Base-by-base conservation (phyloP, 441 rosid species). In the Melastoma candidum region DNA sequence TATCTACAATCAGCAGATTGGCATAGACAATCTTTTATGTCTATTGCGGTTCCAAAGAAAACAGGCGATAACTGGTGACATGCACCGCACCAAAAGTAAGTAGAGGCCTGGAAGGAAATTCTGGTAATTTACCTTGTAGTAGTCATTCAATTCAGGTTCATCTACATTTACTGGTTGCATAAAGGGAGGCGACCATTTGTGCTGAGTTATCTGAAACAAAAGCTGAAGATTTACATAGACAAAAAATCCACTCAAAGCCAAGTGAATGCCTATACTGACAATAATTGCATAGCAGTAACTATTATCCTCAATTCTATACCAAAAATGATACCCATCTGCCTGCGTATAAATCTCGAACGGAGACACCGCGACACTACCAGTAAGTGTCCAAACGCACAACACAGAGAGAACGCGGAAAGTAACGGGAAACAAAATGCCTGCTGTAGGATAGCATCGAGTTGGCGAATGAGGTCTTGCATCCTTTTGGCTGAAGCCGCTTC, bases 181-280 rank as follows among this genome's bases (percentile, higher is more conserved):
- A 60, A 94, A 94, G 12, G 96, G 97, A 88, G 80, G 76, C 11
- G 99, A 97, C 96, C 96, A 94, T 66, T 77, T 82, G 73, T 85
- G 97, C 71, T 79, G 86, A 43, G 86, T 77, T 56, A 94, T 69
- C 97, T 90, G 76, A 52, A 46, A 68, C 45, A 45, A 24, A 13
- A 44, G 32, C 55, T 26, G 24, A 26, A 26, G 27, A 26, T 11
- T 13, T 1, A 48, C 41, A 3, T 6, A 9, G 41, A 36, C 1
- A 36, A 6, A 4, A 36, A 1, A 4, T 36, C 22, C 22, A 36
- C 41, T 9, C 41, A 4, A 36, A 4, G 41, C 41, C 41, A 6
- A 36, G 41, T 36, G 8, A 4, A 36, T 2, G 41, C 7, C 41
- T 36, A 36, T 36, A 4, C 41, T 36, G 8, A 36, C 22, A 36